A percentile compares a stretch with the other conserved stretches of the same genome.
Conservation (phyloP, 2,329 filamentous ascomycete species). For the Xylaria polymorpha region DNA sequence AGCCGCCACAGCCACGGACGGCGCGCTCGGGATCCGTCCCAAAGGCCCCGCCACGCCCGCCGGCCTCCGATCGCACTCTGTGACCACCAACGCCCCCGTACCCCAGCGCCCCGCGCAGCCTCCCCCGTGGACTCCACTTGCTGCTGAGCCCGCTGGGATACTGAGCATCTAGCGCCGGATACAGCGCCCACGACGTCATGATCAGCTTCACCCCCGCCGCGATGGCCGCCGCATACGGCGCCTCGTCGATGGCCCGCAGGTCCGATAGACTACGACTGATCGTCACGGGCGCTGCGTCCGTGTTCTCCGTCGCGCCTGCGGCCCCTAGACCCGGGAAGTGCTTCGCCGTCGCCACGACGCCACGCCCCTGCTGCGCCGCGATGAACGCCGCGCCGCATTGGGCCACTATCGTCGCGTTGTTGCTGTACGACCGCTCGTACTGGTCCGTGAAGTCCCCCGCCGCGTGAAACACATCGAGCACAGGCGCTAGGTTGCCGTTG, state of each 20-base stretch:
- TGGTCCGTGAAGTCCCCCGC: constrained; percentile 35
- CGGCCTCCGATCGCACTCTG: constrained; percentile 35
- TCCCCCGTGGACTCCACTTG: constrained; percentile 34
- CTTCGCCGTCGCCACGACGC: constrained; percentile 32
- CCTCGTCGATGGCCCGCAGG: constrained; percentile 32
- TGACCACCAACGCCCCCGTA: constrained; percentile 27
- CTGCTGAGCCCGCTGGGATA: constrained; percentile 34
- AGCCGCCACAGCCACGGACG: constrained; percentile 22
- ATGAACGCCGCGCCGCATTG: constrained; percentile 31
- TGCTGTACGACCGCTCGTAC: constrained; percentile 37
- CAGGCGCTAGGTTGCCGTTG: constrained; percentile 36
- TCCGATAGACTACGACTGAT: constrained; percentile 30
- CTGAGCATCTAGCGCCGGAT: constrained; percentile 25
- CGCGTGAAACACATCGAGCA: constrained; percentile 33
- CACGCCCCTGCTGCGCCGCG: constrained; percentile 29
- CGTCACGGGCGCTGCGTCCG: constrained; percentile 27
- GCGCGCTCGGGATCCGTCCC: constrained; percentile 27
- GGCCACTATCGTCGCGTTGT: constrained; percentile 27
- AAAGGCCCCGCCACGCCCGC: constrained; percentile 21
- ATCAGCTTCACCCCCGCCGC: constrained; percentile 31
- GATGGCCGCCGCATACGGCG: constrained; percentile 29
- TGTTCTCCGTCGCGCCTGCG: constrained; percentile 25
- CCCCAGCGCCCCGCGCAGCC: constrained; percentile 28
- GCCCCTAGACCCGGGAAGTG: constrained; percentile 34
- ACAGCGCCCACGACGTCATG: constrained; percentile 37